A percentile compares a stretch with the other conserved stretches of the same genome.
Conservation (phyloP, 768 basidiomycete genomes). For the Phaeotremella skinneri region DNA sequence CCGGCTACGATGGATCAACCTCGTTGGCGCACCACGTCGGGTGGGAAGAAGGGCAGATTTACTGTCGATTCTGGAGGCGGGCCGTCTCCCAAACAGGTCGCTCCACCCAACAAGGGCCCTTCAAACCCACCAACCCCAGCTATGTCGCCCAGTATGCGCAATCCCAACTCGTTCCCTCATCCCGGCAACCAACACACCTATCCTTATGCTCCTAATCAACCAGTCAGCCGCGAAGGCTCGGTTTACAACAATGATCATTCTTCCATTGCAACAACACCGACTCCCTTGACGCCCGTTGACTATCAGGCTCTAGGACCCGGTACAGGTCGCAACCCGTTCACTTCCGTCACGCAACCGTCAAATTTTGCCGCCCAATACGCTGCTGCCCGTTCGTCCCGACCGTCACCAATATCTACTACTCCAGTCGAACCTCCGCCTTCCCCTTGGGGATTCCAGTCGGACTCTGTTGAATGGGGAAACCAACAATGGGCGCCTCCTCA, state of each 20-base stretch:
- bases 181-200: slow-evolving; percentile 25
- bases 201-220: slow-evolving; percentile 16
- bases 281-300: slow-evolving; percentile 32
- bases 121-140: slow-evolving; percentile 36
- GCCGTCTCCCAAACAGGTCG: slow-evolving; percentile 6
- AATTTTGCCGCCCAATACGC: slow-evolving; percentile 13
- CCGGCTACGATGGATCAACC: slow-evolving; percentile 41
- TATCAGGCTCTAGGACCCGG: slow-evolving; percentile 4
- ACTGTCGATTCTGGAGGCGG: slow-evolving; percentile 48
- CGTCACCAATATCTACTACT: slow-evolving; percentile 24
- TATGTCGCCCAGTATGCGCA: slow-evolving; percentile 21
- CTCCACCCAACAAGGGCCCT: slow-evolving; percentile 6
- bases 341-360: slow-evolving; percentile 11
- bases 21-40: slow-evolving; percentile 34
- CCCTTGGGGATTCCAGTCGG: slow-evolving; percentile 21
- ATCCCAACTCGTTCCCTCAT: slow-evolving; percentile 13
- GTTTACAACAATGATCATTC: slow-evolving; percentile 18
- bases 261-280: slow-evolving; percentile 35
- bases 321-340: slow-evolving; percentile 17
- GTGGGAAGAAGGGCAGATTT: slow-evolving; percentile 48
- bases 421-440: slow-evolving; percentile 38
- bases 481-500: slow-evolving; percentile 3
- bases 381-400: slow-evolving; percentile 4
- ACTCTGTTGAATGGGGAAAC: slow-evolving; percentile 20
- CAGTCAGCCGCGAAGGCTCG: slow-evolving; percentile 25